phyloP scores from a whole-genome alignment of 108 stramenopile genomes.

The Mayamaea pseudoterrestris region DNA sequence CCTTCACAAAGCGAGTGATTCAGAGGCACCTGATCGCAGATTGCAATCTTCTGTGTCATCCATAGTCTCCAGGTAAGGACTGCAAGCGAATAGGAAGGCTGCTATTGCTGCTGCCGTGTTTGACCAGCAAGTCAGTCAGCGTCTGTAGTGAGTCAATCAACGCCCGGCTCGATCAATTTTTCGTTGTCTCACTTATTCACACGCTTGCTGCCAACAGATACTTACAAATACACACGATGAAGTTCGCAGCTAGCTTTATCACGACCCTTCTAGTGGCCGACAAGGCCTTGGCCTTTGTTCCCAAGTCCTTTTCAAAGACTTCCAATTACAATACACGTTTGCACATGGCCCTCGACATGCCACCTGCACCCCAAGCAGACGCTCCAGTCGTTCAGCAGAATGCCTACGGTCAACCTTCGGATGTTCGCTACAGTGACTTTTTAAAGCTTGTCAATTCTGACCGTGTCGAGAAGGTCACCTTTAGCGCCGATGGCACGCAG shows the following conservation, averaged over 20 bases:
- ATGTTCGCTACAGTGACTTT: slow-evolving; percentile 70
- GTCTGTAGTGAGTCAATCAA: too few species aligned
- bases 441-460: slow-evolving; percentile 44
- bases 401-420: slow-evolving; percentile 30
- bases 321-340: neutral
- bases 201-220: too few species aligned
- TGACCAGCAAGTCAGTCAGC: too few species aligned
- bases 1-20: too few species aligned
- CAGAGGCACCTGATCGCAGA: too few species aligned
- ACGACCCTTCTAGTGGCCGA: slow-evolving; percentile 23
- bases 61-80: too few species aligned
- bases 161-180: too few species aligned
- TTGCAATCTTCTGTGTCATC: too few species aligned
- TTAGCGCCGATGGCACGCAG: slow-evolving; percentile 79
- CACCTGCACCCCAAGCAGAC: slow-evolving; percentile 7
- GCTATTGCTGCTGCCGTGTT: too few species aligned
- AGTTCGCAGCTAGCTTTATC: slow-evolving; percentile 18
- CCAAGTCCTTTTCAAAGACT: slow-evolving; percentile 7
- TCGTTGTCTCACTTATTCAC: too few species aligned
- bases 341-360: slow-evolving; percentile 23
- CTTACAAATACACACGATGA: slow-evolving; percentile 25
- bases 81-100: too few species aligned
- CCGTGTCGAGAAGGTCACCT: slow-evolving; percentile 70
- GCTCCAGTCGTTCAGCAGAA: slow-evolving; percentile 24
- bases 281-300: slow-evolving; percentile 19